Evolutionary conservation across 2,329 filamentous ascomycete genomes (phyloP).

Genomic region (Neonectria punicea): DNA sequence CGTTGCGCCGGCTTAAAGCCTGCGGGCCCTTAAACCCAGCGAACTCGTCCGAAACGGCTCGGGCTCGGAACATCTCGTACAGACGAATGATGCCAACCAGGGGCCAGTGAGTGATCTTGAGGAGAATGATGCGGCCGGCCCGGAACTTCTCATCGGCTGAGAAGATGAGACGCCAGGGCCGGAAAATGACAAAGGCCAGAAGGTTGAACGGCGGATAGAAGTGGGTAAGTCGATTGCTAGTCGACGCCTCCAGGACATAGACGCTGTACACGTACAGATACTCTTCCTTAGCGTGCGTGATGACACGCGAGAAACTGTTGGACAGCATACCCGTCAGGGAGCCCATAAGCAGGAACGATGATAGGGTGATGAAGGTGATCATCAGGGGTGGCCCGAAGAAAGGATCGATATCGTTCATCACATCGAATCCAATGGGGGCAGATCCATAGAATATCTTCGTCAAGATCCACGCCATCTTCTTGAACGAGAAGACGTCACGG

Average conservation of each 20-base stretch:
- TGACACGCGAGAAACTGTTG: conserved; percentile 76
- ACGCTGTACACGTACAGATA: conserved; percentile 81
- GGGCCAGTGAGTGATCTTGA: conserved; percentile 72
- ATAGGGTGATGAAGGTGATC: conserved; percentile 80
- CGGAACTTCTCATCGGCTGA: conserved; percentile 72
- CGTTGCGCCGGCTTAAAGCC: conserved; percentile 39
- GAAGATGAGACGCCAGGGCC: conserved; percentile 76
- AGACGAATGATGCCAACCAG: conserved; percentile 75
- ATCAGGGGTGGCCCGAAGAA: conserved; percentile 70
- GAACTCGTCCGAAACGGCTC: conserved; percentile 54
- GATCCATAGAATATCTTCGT: conserved; percentile 86
- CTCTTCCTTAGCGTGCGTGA: conserved; percentile 74
- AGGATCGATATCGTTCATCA: conserved; percentile 69
- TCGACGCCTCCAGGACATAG: conserved; percentile 73
- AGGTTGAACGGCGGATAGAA: conserved; percentile 81
- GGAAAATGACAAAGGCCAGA: conserved; percentile 75
- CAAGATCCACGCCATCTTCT: conserved; percentile 78
- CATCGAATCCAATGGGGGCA: conserved; percentile 78
- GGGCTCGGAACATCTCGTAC: conserved; percentile 68
- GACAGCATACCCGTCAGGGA: conserved; percentile 82
- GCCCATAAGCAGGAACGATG: conserved; percentile 82
- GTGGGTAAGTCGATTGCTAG: conserved; percentile 74
- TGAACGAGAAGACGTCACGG: conserved; percentile 72
- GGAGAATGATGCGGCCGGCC: conserved; percentile 67
- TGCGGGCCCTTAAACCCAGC: conserved; percentile 61